phyloP scores from a whole-genome alignment of 257 asterid species.

The Plectranthus barbatus region DNA sequence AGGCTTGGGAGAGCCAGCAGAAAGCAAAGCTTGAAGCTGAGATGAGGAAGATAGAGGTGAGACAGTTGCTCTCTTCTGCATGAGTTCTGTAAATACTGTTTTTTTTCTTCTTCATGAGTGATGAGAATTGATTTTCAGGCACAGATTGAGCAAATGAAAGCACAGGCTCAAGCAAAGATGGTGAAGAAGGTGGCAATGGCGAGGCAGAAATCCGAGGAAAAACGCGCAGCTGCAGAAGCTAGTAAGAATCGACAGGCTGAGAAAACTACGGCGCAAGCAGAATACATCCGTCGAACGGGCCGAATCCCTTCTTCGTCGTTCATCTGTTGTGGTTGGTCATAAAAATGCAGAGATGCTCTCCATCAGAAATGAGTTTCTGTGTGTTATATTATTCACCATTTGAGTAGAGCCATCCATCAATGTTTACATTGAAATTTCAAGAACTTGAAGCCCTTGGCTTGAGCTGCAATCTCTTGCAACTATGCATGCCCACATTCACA shows the following conservation, averaged over 20 bases:
- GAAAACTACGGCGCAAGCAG: constrained; percentile 63
- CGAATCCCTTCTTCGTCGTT: constrained; percentile 64
- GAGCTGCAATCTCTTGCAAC: constrained; percentile 15
- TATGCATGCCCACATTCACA: constrained; percentile 24
- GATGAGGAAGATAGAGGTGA: constrained; percentile 93
- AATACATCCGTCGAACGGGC: constrained; percentile 74
- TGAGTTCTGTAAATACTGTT: not conserved
- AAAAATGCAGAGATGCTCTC: not conserved
- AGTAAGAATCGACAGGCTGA: constrained; percentile 58
- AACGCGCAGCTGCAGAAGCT: constrained; percentile 68
- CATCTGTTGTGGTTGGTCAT: constrained; percentile 82
- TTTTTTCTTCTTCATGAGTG: not conserved
- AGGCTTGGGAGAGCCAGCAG: constrained; percentile 96
- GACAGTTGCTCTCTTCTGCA: not conserved
- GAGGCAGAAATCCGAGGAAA: constrained; percentile 79
- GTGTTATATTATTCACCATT: constrained; percentile 1
- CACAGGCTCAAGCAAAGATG: constrained; percentile 82
- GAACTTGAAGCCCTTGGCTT: constrained; percentile 8
- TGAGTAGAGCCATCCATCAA: not conserved
- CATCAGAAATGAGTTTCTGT: constrained; percentile 1
- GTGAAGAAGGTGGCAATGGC: constrained; percentile 80
- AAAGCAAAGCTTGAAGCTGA: constrained; percentile 92
- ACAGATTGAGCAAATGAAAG: constrained; percentile 73
- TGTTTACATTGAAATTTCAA: constrained; percentile 10
- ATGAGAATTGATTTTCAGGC: constrained; percentile 25